These are phyloP conservation scores for Hortaea sp. DNA, from an alignment of 2,329 filamentous ascomycete genomes.

Conservation along the genomic window DNA sequence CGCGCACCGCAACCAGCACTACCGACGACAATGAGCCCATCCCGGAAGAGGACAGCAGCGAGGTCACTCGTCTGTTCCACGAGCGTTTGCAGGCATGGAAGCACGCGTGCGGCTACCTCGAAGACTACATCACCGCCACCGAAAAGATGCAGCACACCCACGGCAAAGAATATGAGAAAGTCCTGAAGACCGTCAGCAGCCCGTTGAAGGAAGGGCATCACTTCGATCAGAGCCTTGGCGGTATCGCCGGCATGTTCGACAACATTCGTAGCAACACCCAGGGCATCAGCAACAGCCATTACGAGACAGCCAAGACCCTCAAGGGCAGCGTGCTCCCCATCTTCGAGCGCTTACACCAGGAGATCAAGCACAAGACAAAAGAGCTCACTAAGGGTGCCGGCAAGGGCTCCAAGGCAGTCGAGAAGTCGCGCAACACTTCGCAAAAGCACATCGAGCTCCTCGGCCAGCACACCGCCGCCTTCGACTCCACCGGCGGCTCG, in stretches of 20 bases:
- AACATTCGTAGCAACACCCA: slow-evolving; percentile 90
- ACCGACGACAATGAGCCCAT: slow-evolving; percentile 35
- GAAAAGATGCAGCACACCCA: slow-evolving; percentile 79
- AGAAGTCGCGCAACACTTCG: slow-evolving; percentile 73
- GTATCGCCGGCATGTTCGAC: slow-evolving; percentile 83
- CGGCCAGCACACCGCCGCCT: slow-evolving; percentile 71
- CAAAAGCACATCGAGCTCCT: slow-evolving; percentile 96
- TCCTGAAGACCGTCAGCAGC: slow-evolving; percentile 81
- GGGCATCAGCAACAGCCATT: slow-evolving; percentile 77
- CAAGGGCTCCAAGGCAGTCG: slow-evolving; percentile 81
- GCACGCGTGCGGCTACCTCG: slow-evolving; percentile 80
- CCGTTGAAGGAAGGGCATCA: slow-evolving; percentile 85
- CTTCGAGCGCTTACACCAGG: slow-evolving; percentile 82
- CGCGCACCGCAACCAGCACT: slow-evolving; percentile 19
- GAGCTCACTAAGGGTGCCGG: slow-evolving; percentile 71
- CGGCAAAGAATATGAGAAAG: slow-evolving; percentile 90
- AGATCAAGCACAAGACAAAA: slow-evolving; percentile 95
- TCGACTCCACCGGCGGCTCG: slow-evolving; percentile 64
- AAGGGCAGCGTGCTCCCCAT: slow-evolving; percentile 79
- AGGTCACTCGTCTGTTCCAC: slow-evolving; percentile 55
- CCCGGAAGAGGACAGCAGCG: slow-evolving; percentile 40
- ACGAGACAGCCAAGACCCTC: slow-evolving; percentile 83
- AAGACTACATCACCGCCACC: slow-evolving; percentile 76
- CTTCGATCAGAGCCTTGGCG: slow-evolving; percentile 83
- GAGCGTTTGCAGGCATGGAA: slow-evolving; percentile 94